A percentile compares a stretch with the other conserved stretches of the same genome.
These are phyloP conservation scores for Luffa acutangula DNA, from an alignment of 306 rosid species.

Conservation along the genomic window DNA sequence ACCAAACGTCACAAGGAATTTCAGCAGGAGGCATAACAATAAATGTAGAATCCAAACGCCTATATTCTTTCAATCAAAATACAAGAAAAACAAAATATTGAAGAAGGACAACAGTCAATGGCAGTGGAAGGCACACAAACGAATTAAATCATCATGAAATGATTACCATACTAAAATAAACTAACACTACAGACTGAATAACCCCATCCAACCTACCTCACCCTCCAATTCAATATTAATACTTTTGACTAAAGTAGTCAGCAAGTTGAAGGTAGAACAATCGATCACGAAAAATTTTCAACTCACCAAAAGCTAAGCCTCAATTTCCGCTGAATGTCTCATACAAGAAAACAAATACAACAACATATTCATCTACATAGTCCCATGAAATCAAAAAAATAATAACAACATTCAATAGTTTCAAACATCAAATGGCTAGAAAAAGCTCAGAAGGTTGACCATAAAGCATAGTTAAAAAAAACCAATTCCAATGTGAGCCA, in stretches of 20 bases:
- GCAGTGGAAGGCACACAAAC: background rate
- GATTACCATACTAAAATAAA: background rate
- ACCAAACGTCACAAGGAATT: background rate
- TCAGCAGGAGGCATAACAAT: background rate
- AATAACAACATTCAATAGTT: too few relatives aligned
- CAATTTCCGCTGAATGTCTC: too few relatives aligned
- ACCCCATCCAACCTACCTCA: background rate
- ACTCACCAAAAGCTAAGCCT: background rate
- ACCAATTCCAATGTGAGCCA: too few relatives aligned
- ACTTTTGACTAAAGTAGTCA: background rate
- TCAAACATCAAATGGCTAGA: too few relatives aligned
- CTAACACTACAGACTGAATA: background rate
- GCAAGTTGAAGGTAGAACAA: background rate
- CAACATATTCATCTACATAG: too few relatives aligned
- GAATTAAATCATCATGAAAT: background rate
- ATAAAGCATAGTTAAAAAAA: too few relatives aligned
- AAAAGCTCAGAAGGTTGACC: too few relatives aligned
- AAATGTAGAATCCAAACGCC: background rate
- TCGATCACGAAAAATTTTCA: background rate
- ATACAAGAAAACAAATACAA: too few relatives aligned
- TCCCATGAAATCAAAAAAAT: too few relatives aligned
- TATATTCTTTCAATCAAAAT: background rate
- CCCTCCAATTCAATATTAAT: background rate
- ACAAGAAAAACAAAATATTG: background rate
- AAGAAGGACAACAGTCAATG: background rate